Base-by-base conservation (phyloP, 345 rosid genomes). In the Acer yangbiense region DNA sequence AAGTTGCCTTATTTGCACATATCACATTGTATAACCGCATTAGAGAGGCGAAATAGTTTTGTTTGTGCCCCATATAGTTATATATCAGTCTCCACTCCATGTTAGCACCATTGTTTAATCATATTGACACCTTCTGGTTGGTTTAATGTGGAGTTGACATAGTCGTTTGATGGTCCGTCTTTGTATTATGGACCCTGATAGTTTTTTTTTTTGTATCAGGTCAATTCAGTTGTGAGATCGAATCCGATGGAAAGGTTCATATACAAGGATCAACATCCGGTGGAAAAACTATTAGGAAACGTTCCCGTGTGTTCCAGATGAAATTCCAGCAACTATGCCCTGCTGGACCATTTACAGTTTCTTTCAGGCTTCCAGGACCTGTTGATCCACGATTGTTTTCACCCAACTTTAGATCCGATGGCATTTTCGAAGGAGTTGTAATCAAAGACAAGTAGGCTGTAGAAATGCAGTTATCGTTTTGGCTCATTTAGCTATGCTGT, bases 341-440 rank as follows among this genome's bases (percentile, higher is more conserved):
- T 0, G 80, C 91, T 18, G 94, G 93, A 50, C 86, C 87, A 1
- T 89, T 90, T 74, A 80, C 85, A 12, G 75, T 90, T 57, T 82
- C 88, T 11, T 92, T 92, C 78, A 85, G 80, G 58, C 88, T 91
- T 75, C 97, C 93, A 2, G 93, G 97, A 58, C 92, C 90, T 4
- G 95, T 89, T 50, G 97, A 92, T 79, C 97, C 93, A 0, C 82
- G 97, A 57, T 83, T 92, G 52, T 77, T 88, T 81, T 83, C 86
- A 46, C 92, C 92, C 25, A 81, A 69, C 71, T 88, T 89, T 78
- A 78, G 94, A 52, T 77, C 85, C 29, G 95, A 89, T 68, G 97
- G 97, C 71, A 82, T 92, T 72, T 86, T 92, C 12, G 93, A 90
- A 85, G 95, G 77, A 29, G 86, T 89, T 78, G 80, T 90, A 71